Evolutionary conservation across 208 protist species (phyloP), one percentile per base, ranked within the genome.

Genomic region (Leishmania tarentolae): DNA sequence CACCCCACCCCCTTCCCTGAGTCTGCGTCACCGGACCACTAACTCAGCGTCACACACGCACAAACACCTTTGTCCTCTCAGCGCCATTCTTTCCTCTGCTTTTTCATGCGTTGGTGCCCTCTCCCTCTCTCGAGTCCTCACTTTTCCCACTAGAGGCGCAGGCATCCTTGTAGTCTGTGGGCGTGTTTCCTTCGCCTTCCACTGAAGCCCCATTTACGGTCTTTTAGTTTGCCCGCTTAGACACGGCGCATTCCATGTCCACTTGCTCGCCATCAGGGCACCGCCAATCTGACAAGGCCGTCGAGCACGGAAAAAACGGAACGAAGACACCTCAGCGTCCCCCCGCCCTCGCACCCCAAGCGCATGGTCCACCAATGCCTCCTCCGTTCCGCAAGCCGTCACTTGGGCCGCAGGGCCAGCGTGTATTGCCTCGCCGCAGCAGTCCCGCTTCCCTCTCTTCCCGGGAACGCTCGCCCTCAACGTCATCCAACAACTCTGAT

Each of bases 401-500:
- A 21, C 81, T 70, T 77, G 53, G 24, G 61, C 37, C 47, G 3
- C 56, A 40, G 42, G 13, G n/a, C 7, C 66, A 71, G 17, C 44
- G 31, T 28, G 42, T 73, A 11, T 47, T 47, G 11, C 72, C 44
- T 28, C 69, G 42, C 19, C 31, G 68, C 19, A 37, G 46, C 21
- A 57, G 42, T 1, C 35, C 57, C 0, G 57, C 28, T 24, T 15
- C n/a, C 42, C 31, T 19, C n/a, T 68, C 75, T 24, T 40, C 68
- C 2, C 75, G n/a, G 46, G 77, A 75, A 17, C 75, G 47, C 31
- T 84, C 81, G 31, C 37, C 40, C 13, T 66, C 77, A 56, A 28
- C 47, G 24, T 78, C 59, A 19, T 59, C 82, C 19, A 81, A 68
- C 52, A 73, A 80, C 75, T 83, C 81, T 15, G 80, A 86, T 37